Evolutionary conservation across 202 grass and related monocot genomes (phyloP).

Genomic region (Saccharum hybrid): DNA sequence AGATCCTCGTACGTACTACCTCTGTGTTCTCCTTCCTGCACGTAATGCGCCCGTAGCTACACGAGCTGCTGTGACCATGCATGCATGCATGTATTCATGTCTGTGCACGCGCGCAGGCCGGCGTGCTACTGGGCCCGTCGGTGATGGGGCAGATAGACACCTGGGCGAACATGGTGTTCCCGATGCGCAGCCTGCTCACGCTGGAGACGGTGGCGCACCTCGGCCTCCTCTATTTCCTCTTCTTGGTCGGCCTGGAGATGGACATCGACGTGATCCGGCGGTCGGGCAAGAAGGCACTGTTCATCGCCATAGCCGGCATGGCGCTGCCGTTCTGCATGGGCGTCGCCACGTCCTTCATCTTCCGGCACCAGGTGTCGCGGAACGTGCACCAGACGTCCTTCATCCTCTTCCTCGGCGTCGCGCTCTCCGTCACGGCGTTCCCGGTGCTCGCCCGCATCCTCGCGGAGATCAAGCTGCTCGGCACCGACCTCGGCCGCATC

Average conservation of each 20-base stretch:
- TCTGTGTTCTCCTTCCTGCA: background rate
- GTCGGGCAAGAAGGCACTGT: slow-evolving; percentile 63
- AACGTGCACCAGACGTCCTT: slow-evolving; percentile 66
- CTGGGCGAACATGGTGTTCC: slow-evolving; percentile 57
- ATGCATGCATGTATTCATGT: background rate
- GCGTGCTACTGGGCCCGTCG: slow-evolving; percentile 75
- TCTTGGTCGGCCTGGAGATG: slow-evolving; percentile 86
- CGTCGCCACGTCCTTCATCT: slow-evolving; percentile 60
- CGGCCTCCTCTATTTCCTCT: slow-evolving; percentile 75
- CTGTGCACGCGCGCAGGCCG: slow-evolving; percentile 42
- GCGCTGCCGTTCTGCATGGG: slow-evolving; percentile 77
- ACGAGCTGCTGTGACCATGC: background rate
- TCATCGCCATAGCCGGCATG: slow-evolving; percentile 67
- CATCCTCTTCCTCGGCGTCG: slow-evolving; percentile 41
- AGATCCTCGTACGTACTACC: slow-evolving; percentile 60
- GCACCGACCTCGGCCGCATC: slow-evolving; percentile 60
- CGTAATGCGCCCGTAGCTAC: background rate
- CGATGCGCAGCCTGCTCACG: slow-evolving; percentile 56
- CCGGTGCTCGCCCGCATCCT: slow-evolving; percentile 60
- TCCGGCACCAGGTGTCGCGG: slow-evolving; percentile 58
- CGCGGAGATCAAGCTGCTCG: slow-evolving; percentile 76
- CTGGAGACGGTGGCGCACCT: slow-evolving; percentile 76
- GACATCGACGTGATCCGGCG: slow-evolving; percentile 58
- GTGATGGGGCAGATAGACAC: slow-evolving; percentile 60
- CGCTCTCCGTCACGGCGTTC: no score